Base-by-base conservation (phyloP, 2,329 filamentous ascomycete genomes). In the Cladosporium sp. region DNA sequence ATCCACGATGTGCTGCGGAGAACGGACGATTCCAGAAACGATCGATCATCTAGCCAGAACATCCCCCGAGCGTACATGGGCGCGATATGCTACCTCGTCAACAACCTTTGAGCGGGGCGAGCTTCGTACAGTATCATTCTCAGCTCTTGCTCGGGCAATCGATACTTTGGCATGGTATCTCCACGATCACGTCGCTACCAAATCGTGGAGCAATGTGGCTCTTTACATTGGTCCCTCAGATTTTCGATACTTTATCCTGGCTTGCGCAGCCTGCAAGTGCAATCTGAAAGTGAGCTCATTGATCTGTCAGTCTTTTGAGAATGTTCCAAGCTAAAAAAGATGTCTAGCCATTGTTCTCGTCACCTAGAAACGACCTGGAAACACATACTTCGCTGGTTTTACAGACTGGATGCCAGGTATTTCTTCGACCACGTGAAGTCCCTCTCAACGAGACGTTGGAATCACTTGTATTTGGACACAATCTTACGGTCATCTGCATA, bases 191-290 rank as follows among this genome's bases (percentile, higher is more conserved):
- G 28, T 52, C 24, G 4, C 24, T 52, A 3, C 12, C 1, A n/a
- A 5, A 4, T 52, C 26, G 2, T 14, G 60, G 14, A 34, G 61
- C 28, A 59, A 41, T 8, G 65, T 59, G 4, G 63, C 65, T 36
- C 65, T 61, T n/a, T 67, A 69, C n/a, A 64, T 67, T 14, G 67
- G 63, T 24, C 59, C 63, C 4, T 67, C 66, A 12, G 67, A 69
- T 32, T 62, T 66, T 1, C 38, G 66, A 21, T 69, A 67, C 52
- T 66, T 65, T 57, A 64, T 69, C 26, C 24, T 67, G 3, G 66
- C 67, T 8, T 67, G 66, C 26, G 67, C 67, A 18, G 66, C 67
- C 4, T 59, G 47, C 32, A 69, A 67, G 59, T 55, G 38, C 36
- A 54, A 64, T 4, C 11, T 66, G 4, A 65, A 65, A n/a, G 55